phyloP scores from a whole-genome alignment of 2,329 filamentous ascomycete species.

The Epichloe sylvatica region DNA sequence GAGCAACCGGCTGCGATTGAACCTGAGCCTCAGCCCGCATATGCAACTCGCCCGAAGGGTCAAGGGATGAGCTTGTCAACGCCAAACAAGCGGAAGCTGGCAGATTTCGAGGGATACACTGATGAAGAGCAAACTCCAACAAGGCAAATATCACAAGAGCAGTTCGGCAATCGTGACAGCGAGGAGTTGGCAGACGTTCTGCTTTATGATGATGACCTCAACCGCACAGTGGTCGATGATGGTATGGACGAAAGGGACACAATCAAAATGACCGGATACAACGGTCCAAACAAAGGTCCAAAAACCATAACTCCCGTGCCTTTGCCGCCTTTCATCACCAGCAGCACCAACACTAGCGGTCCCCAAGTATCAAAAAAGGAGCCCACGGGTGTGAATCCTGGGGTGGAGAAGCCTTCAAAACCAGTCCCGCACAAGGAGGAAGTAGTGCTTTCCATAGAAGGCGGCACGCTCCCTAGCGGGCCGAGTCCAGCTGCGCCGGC shows the following conservation, averaged over 20 bases:
- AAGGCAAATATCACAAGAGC: slow-evolving; percentile 15
- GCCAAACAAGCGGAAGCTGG: slow-evolving; percentile 19
- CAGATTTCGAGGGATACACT: slow-evolving; percentile 17
- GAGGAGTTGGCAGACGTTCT: background rate
- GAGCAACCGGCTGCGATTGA: slow-evolving; percentile 15
- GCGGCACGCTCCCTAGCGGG: background rate
- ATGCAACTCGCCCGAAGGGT: slow-evolving; percentile 12
- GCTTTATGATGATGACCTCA: background rate
- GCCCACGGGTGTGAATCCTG: background rate
- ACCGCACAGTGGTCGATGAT: slow-evolving; percentile 2
- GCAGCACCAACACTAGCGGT: background rate
- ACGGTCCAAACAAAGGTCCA: background rate
- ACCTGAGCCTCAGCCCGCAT: slow-evolving; percentile 9
- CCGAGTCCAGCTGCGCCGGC: background rate
- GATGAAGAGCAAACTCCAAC: slow-evolving; percentile 18
- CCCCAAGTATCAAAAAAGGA: background rate
- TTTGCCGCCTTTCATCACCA: background rate
- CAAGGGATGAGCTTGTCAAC: slow-evolving; percentile 23
- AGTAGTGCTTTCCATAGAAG: slow-evolving; percentile 3
- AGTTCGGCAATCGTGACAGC: slow-evolving; percentile 3
- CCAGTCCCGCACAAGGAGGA: background rate
- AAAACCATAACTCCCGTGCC: slow-evolving; percentile 3
- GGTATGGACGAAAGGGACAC: background rate
- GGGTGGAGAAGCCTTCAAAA: background rate
- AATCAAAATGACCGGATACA: background rate